Evolutionary conservation across 148 eudicot genomes (phyloP).

Genomic region (Fagopyrum tataricum): DNA sequence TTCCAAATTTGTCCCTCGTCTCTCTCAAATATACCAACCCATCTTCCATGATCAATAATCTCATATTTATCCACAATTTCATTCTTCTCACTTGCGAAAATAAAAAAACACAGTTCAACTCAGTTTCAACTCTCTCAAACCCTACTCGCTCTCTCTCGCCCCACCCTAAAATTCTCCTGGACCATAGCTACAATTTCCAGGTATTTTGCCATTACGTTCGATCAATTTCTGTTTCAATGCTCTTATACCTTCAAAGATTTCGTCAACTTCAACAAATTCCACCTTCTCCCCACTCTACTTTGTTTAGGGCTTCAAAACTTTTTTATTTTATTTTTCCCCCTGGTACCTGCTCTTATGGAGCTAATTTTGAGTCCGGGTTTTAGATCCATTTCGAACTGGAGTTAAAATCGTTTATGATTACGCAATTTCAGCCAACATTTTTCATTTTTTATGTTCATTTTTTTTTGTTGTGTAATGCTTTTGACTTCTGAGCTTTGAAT

Average conservation of each 20-base stretch:
- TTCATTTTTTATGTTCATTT: no score
- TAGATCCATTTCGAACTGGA: neutral
- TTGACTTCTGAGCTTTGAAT: conserved; percentile 4
- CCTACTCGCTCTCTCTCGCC: neutral
- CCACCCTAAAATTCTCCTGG: conserved; percentile 4
- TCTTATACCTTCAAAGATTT: neutral
- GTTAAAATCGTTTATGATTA: neutral
- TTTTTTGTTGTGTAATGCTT: neutral
- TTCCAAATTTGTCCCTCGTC: conserved; percentile 5
- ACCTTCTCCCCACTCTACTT: neutral
- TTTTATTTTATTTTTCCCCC: no score
- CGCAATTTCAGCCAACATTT: neutral
- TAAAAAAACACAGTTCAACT: neutral
- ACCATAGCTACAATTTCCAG: conserved; percentile 3
- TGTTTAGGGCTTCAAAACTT: neutral
- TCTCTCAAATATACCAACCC: neutral
- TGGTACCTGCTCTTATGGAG: neutral
- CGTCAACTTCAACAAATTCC: neutral
- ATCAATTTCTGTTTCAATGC: neutral
- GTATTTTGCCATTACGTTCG: neutral
- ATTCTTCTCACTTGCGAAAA: neutral
- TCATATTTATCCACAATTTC: conserved; percentile 9
- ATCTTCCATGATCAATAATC: conserved; percentile 5
- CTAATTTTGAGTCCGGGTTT: conserved; percentile 4
- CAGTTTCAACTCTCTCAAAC: neutral